Evolutionary conservation across 2,329 filamentous ascomycete genomes (phyloP).

Genomic region (Claviceps capensis): DNA sequence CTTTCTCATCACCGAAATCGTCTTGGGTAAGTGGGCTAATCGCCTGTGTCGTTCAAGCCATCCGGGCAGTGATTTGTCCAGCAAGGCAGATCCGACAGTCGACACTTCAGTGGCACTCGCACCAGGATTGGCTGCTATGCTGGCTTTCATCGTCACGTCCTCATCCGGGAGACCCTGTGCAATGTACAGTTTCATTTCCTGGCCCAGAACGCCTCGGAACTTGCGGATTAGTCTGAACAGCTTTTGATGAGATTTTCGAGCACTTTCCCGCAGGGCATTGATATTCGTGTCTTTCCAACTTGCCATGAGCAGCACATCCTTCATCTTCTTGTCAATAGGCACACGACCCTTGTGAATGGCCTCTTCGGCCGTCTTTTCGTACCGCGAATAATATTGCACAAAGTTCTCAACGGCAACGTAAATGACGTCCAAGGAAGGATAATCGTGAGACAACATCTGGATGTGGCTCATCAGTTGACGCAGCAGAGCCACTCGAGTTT

Average conservation of each 20-base stretch:
- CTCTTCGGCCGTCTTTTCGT: constrained; percentile 51
- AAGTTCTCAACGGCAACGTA: constrained; percentile 60
- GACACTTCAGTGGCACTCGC: constrained; percentile 4
- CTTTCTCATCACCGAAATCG: constrained; percentile 60
- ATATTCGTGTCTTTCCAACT: constrained; percentile 99
- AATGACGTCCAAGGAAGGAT: constrained; percentile 43
- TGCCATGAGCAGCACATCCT: constrained; percentile 79
- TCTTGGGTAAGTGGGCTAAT: constrained; percentile 56
- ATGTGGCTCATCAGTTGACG: constrained; percentile 52
- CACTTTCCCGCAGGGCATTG: constrained; percentile 74
- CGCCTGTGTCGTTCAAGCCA: constrained; percentile 41
- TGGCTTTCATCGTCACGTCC: constrained; percentile 10
- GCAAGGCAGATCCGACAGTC: constrained; percentile 7
- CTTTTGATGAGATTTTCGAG: constrained; percentile 79
- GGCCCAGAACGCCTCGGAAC: constrained; percentile 66
- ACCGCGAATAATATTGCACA: constrained; percentile 59
- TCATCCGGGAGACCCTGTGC: constrained; percentile 45
- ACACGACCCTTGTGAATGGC: constrained; percentile 53
- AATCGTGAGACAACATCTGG: constrained; percentile 43
- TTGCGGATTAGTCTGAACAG: constrained; percentile 85
- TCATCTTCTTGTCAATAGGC: constrained; percentile 80
- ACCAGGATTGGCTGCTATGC: neutral
- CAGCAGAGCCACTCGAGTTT: constrained; percentile 57
- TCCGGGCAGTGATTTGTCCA: constrained; percentile 18
- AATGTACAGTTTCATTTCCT: constrained; percentile 56